Conservation (phyloP, 106 monocot species). For the Xerophyta viscosa region DNA sequence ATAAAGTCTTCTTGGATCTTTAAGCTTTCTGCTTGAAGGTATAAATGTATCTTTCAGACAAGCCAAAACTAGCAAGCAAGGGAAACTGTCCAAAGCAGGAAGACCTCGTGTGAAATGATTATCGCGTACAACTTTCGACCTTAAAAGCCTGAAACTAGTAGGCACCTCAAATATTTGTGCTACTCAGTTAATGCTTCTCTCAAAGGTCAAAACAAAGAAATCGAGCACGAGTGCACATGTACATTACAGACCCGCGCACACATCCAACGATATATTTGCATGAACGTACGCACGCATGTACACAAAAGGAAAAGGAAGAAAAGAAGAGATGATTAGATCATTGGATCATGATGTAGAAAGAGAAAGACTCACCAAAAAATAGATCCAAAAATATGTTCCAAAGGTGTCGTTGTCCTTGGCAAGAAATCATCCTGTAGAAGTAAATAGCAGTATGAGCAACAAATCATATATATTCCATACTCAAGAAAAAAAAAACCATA, state of each 20-base stretch:
- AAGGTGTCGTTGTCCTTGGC: slow-evolving; percentile 83
- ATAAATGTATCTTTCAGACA: slow-evolving; percentile 97
- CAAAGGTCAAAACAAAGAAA: too few species aligned
- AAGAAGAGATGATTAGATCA: neutral
- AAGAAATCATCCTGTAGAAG: slow-evolving; percentile 87
- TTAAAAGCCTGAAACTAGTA: neutral
- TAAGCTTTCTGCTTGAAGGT: slow-evolving; percentile 75
- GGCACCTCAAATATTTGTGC: too few species aligned
- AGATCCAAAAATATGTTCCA: slow-evolving; percentile 87
- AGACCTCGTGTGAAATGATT: slow-evolving; percentile 23
- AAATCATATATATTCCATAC: too few species aligned
- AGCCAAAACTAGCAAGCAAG: slow-evolving; percentile 74
- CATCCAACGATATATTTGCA: too few species aligned
- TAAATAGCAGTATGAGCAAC: too few species aligned
- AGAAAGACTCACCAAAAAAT: slow-evolving; percentile 63
- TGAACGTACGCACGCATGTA: too few species aligned
- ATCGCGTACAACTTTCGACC: neutral
- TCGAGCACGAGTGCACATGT: too few species aligned
- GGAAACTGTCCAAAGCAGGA: slow-evolving; percentile 73
- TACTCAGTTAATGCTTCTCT: too few species aligned
- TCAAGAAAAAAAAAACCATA: too few species aligned
- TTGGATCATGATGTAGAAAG: neutral
- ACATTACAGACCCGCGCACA: too few species aligned
- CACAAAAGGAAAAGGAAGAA: neutral
- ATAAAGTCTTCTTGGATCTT: slow-evolving; percentile 88